phyloP scores from a whole-genome alignment of 495 filamentous ascomycete species.

The Podospora comata region DNA sequence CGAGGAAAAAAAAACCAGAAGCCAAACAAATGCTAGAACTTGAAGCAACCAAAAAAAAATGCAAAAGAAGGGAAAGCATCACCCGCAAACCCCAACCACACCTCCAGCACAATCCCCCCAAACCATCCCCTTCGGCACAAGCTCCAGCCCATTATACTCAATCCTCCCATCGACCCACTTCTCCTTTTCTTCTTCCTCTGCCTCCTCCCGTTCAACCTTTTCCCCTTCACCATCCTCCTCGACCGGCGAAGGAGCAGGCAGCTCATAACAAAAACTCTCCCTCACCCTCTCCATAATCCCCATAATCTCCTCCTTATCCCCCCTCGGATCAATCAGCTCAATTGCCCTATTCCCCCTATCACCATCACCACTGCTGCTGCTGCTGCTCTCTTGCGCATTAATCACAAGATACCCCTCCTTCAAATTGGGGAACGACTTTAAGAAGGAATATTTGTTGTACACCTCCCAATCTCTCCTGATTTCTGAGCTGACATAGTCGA shows the following conservation, averaged over 20 bases:
- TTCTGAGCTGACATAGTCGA: slow-evolving; percentile 47
- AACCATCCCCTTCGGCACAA: slow-evolving; percentile 21
- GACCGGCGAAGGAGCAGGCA: slow-evolving; percentile 11
- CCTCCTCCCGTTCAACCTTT: slow-evolving; percentile 10
- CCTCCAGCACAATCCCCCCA: background rate
- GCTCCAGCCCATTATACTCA: slow-evolving; percentile 16
- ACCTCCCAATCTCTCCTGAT: slow-evolving; percentile 53
- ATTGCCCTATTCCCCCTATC: slow-evolving; percentile 23
- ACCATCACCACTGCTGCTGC: background rate
- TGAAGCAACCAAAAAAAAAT: background rate
- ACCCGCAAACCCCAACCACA: slow-evolving; percentile 6
- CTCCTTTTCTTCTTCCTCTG: slow-evolving; percentile 5
- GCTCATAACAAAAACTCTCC: slow-evolving; percentile 41
- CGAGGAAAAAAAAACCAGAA: background rate
- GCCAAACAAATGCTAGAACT: background rate
- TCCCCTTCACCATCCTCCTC: background rate
- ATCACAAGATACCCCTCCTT: slow-evolving; percentile 42
- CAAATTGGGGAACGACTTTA: slow-evolving; percentile 43
- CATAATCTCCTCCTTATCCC: slow-evolving; percentile 30
- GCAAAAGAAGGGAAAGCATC: background rate
- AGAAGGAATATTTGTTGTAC: slow-evolving; percentile 49
- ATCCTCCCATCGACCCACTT: slow-evolving; percentile 2
- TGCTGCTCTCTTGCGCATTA: background rate
- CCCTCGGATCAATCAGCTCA: slow-evolving; percentile 38
- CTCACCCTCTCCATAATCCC: slow-evolving; percentile 41